Base-by-base conservation (phyloP, 2,329 filamentous ascomycete genomes). In the Xylaria sp. region DNA sequence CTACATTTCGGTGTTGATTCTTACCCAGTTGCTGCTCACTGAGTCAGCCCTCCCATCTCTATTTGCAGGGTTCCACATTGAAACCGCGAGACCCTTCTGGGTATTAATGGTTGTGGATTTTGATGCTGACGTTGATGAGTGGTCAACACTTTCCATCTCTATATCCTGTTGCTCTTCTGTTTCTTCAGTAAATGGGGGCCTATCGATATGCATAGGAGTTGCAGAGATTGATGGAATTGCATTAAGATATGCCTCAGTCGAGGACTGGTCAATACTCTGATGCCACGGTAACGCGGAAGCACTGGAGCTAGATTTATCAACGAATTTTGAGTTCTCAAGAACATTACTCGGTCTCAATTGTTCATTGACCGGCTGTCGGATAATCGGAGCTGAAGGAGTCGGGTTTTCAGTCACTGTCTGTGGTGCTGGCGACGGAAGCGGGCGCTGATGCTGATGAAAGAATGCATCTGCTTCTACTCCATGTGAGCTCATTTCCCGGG, bases 31-130 rank as follows among this genome's bases (percentile, higher is more conserved):
- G n/a, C 46, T 54, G 10, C 8, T 2, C 31, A 8, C 13, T 1
- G 59, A 60, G 13, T 31, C 18, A 8, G 20, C 8, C 18, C 41
- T 56, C 23, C 2, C 31, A 31, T 60, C 54, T 31, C 48, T 41
- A 13, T 70, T 70, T 39, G 58, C 62, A 10, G 68, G 66, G 18
- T 71, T 69, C 69, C 66, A 71, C 9, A 51, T 64, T 36, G 69
- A 71, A 60, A 20, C 39, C 49, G 62, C 57, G n/a, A 71, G 57
- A n/a, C 64, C 63, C 62, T 55, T 62, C 43, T 18, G 20, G 13
- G n/a, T 54, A 8, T 23, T 28, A 10, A 54, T 39, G 7, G 23
- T 25, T 23, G n/a, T 33, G 1, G 36, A 39, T 13, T 60, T 57
- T 3, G 49, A 36, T 41, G 39, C 23, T 6, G 25, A 10, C 10